A percentile compares a stretch with the other conserved stretches of the same genome.
These are phyloP conservation scores for Talaromyces funiculosus DNA, from an alignment of 2,329 filamentous ascomycete species.

Conservation along the genomic window DNA sequence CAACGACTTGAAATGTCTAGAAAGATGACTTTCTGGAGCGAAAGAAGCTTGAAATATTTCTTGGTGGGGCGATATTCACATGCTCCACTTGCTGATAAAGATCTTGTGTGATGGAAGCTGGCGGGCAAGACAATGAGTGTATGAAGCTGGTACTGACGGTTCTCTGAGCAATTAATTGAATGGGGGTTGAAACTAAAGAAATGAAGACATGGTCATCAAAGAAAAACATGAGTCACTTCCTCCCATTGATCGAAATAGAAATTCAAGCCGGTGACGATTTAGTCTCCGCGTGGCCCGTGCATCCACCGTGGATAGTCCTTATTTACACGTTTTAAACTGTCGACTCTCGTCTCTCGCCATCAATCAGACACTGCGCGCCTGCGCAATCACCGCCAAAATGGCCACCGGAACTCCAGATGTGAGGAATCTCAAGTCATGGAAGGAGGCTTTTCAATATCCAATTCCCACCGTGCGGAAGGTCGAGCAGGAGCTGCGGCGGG, in stretches of 20 bases:
- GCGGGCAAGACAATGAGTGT: not conserved
- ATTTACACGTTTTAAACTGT: not conserved
- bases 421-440: constrained; percentile 54
- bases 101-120: not conserved
- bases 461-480: constrained; percentile 58
- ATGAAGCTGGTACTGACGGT: not conserved
- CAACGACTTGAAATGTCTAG: not conserved
- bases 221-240: not conserved
- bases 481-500: constrained; percentile 58
- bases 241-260: not conserved
- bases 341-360: not conserved
- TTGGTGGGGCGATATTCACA: not conserved
- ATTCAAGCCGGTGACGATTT: not conserved
- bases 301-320: not conserved
- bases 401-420: constrained; percentile 53
- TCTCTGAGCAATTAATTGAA: too few species aligned
- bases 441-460: constrained; percentile 63
- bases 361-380: not conserved
- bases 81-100: not conserved
- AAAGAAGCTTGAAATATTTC: not conserved
- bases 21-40: not conserved
- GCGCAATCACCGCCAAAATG: constrained; percentile 33
- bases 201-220: not conserved
- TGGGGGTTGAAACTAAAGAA: too few species aligned
- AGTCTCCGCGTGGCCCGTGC: constrained; percentile 14